Conservation (phyloP, 2,329 filamentous ascomycete genomes). For the Aureobasidium vineae region DNA sequence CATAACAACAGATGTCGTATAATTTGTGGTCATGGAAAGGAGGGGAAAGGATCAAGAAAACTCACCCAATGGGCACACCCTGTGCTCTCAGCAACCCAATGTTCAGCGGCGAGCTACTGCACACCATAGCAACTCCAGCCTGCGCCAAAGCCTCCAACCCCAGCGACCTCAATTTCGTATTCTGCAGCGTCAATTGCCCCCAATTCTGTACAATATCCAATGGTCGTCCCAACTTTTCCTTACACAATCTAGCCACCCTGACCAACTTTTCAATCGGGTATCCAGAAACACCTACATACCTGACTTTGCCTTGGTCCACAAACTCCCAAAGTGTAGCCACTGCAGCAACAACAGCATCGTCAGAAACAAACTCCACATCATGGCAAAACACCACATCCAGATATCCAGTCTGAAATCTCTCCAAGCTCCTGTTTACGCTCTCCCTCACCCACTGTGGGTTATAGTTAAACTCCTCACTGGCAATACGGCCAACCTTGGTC, state of each 20-base stretch:
- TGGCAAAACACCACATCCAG: constrained; percentile 74
- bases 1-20: background rate
- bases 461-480: constrained; percentile 65
- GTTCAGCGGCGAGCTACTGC: constrained; percentile 22
- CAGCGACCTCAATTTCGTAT: constrained; percentile 22
- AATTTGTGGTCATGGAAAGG: background rate
- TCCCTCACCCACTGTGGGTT: constrained; percentile 60
- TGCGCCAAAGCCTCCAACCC: constrained; percentile 14
- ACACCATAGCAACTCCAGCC: constrained; percentile 24
- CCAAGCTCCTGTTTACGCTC: constrained; percentile 61
- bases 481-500: constrained; percentile 70
- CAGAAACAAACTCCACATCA: constrained; percentile 70
- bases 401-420: constrained; percentile 61
- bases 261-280: constrained; percentile 73
- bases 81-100: constrained; percentile 25
- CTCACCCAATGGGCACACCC: constrained; percentile 26
- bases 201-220: constrained; percentile 64
- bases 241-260: constrained; percentile 67
- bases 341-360: constrained; percentile 55
- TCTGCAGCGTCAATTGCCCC: constrained; percentile 28
- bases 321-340: constrained; percentile 67
- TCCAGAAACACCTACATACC: constrained; percentile 82
- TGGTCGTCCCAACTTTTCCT: constrained; percentile 70
- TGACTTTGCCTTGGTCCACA: constrained; percentile 63
- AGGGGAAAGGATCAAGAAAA: background rate